Conservation (phyloP, 148 eudicot genomes). For the Silene conica region DNA sequence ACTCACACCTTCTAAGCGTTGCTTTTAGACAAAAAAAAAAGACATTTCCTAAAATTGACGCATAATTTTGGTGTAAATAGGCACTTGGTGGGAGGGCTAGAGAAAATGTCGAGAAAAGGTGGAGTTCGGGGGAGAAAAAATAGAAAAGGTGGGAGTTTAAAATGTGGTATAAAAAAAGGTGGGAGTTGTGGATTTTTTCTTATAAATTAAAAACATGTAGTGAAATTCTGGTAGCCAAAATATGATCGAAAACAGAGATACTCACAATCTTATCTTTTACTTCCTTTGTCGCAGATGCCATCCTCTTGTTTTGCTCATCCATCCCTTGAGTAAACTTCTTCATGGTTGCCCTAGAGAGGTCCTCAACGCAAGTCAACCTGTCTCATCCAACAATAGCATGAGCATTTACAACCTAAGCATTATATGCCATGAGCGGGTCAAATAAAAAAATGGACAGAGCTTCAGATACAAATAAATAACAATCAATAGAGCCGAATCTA, state of each 20-base stretch:
- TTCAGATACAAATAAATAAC: not conserved
- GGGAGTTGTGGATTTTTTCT: not conserved
- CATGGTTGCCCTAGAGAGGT: conserved; percentile 66
- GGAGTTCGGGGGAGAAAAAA: no score
- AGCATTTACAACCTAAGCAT: not conserved
- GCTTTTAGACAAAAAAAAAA: no score
- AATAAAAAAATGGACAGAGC: not conserved
- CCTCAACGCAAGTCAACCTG: conserved; percentile 83
- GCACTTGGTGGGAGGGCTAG: no score
- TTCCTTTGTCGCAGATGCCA: conserved; percentile 86
- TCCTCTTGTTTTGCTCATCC: conserved; percentile 72
- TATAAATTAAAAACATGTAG: not conserved
- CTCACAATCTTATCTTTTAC: conserved; percentile 73
- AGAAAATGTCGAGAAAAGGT: no score
- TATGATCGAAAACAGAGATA: not conserved
- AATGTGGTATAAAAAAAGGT: no score
- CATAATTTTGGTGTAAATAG: no score
- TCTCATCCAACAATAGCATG: conserved; percentile 8
- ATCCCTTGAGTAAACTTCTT: conserved; percentile 85
- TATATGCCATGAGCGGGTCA: not conserved
- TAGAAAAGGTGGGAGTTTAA: not conserved
- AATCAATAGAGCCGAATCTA: not conserved
- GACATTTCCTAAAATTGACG: no score
- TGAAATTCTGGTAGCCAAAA: not conserved
- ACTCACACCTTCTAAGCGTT: no score